Conservation (phyloP, 2,329 filamentous ascomycete genomes). For the Ilyonectria mors-panacis region DNA sequence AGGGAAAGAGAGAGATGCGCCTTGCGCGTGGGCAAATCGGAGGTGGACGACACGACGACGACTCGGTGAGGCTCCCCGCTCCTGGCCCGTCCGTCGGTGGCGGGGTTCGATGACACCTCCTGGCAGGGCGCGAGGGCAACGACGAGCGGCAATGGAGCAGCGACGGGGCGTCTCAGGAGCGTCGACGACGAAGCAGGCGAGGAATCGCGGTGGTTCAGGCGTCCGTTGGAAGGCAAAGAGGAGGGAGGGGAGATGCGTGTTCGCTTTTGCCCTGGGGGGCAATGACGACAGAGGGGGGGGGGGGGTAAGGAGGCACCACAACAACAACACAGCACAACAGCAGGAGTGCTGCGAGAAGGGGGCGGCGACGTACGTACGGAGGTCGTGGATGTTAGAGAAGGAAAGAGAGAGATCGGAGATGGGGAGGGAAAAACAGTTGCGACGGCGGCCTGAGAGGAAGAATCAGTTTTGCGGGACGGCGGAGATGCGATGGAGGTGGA, state of each 20-base stretch:
- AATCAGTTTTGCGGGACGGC: conserved; percentile 46
- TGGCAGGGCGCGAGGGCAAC: conserved; percentile 31
- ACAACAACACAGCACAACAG: conserved; percentile 40
- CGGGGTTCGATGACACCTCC: conserved; percentile 45
- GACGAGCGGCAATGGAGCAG: conserved; percentile 24
- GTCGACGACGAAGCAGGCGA: conserved; percentile 31
- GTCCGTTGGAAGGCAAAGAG: conserved; percentile 25
- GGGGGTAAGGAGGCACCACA: conserved; percentile 50
- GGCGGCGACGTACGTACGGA: conserved; percentile 40
- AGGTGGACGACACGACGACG: conserved; percentile 35
- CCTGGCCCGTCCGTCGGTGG: conserved; percentile 46
- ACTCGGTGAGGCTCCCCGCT: conserved; percentile 52
- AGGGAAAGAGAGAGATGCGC: conserved; percentile 43
- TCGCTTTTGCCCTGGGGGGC: conserved; percentile 45
- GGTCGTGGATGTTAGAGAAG: conserved; percentile 32
- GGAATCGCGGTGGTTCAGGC: conserved; percentile 35
- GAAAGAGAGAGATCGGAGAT: conserved; percentile 35
- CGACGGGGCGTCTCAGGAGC: conserved; percentile 27
- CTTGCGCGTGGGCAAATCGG: conserved; percentile 41
- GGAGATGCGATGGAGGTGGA: conserved; percentile 38
- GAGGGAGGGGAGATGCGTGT: conserved; percentile 42
- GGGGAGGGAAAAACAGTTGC: conserved; percentile 37
- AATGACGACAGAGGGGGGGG: conserved; percentile 60
- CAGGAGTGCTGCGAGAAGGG: conserved; percentile 17
- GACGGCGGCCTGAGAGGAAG: conserved; percentile 46